A percentile compares a stretch with the other conserved stretches of the same genome.
phyloP scores from a whole-genome alignment of 805 yeast genomes.

The Priceomyces melissophilus region DNA sequence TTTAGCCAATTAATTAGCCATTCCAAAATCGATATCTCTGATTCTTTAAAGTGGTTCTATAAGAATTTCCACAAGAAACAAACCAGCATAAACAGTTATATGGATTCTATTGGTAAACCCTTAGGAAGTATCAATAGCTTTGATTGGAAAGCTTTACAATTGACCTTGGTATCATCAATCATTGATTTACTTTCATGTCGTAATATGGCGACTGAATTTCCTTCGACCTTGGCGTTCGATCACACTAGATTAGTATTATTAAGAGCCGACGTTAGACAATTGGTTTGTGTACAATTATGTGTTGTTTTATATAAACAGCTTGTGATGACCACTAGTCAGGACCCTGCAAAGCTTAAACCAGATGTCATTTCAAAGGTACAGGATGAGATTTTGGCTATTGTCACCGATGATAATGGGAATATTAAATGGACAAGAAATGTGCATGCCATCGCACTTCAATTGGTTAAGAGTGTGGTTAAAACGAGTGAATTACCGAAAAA shows the following conservation, averaged over 20 bases:
- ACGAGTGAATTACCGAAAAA: constrained; percentile 29
- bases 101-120: not conserved
- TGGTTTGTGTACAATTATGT: constrained; percentile 77
- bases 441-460: constrained; percentile 65
- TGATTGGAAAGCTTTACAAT: constrained; percentile 22
- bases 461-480: constrained; percentile 42
- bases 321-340: constrained; percentile 24
- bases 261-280: constrained; percentile 82
- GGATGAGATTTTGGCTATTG: constrained; percentile 71
- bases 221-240: constrained; percentile 80
- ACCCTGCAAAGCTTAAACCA: constrained; percentile 21
- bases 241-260: constrained; percentile 72
- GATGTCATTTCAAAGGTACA: constrained; percentile 49
- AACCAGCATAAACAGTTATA: not conserved
- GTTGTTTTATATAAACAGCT: constrained; percentile 69
- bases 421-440: constrained; percentile 88
- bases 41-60: constrained; percentile 66
- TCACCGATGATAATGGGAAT: constrained; percentile 81
- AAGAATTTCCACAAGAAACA: constrained; percentile 25
- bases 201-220: constrained; percentile 78
- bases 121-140: not conserved
- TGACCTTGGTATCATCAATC: constrained; percentile 48
- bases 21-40: constrained; percentile 56
- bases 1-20: constrained; percentile 52
- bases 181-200: constrained; percentile 70